phyloP scores from a whole-genome alignment of 1,284 basidiomycete species.

The Sporisorium scitamineum region DNA sequence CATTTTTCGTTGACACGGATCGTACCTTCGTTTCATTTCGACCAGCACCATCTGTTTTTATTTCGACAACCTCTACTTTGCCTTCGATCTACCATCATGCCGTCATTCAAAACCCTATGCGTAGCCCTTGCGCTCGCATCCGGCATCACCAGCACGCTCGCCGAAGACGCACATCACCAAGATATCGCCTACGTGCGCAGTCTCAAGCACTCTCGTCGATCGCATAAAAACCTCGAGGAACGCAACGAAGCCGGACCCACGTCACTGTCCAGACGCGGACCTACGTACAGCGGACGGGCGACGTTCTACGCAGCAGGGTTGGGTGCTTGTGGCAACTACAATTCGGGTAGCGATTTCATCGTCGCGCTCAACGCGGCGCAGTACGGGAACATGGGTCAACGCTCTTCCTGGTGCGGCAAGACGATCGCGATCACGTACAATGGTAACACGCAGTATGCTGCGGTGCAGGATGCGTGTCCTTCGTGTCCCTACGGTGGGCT shows the following conservation, averaged over 20 bases:
- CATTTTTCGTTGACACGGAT: not conserved
- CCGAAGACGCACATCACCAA: constrained; percentile 11
- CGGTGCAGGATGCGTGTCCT: constrained; percentile 78
- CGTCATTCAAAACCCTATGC: constrained; percentile 24
- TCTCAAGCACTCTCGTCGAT: constrained; percentile 35
- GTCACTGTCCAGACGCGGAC: constrained; percentile 28
- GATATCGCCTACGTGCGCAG: constrained; percentile 21
- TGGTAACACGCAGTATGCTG: constrained; percentile 73
- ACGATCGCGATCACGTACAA: constrained; percentile 76
- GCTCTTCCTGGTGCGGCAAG: constrained; percentile 73
- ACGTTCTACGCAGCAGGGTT: constrained; percentile 51
- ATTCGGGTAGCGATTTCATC: constrained; percentile 36
- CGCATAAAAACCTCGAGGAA: not conserved
- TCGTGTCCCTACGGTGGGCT: constrained; percentile 80
- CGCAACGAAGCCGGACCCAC: constrained; percentile 14
- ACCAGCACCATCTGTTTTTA: constrained; percentile 7
- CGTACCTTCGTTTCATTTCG: not conserved
- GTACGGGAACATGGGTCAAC: constrained; percentile 44
- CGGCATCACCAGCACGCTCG: not conserved
- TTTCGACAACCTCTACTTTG: not conserved
- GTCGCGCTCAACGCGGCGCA: constrained; percentile 53
- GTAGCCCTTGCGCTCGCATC: constrained; percentile 25
- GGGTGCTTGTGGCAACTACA: constrained; percentile 48
- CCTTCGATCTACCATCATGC: constrained; percentile 11
- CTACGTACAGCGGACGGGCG: constrained; percentile 35